Evolutionary conservation across 768 basidiomycete genomes (phyloP).

Genomic region (Trametes cingulata): DNA sequence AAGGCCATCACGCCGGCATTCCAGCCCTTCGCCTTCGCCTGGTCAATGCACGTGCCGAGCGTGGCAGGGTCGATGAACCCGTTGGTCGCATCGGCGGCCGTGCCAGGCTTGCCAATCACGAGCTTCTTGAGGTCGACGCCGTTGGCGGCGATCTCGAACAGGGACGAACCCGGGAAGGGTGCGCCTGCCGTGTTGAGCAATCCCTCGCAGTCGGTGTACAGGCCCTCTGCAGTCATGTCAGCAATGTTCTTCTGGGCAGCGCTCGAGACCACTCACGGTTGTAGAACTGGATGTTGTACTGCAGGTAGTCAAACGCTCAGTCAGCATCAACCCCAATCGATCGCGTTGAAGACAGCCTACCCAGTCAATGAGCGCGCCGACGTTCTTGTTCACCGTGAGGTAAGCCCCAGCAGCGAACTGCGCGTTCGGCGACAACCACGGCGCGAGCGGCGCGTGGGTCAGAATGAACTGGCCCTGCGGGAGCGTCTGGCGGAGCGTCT

Average conservation of each 20-base stretch:
- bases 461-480: conserved; percentile 35
- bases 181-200: conserved; percentile 41
- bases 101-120: conserved; percentile 68
- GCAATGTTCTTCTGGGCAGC: not conserved
- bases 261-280: conserved; percentile 7
- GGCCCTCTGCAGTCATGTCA: conserved; percentile 16
- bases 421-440: conserved; percentile 20
- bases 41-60: conserved; percentile 17
- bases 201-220: conserved; percentile 38
- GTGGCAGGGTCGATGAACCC: conserved; percentile 34
- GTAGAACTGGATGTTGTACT: conserved; percentile 22
- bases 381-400: conserved; percentile 49
- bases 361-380: conserved; percentile 61
- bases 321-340: no score
- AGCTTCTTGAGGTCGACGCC: conserved; percentile 57
- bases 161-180: conserved; percentile 39
- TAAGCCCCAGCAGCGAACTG: conserved; percentile 49
- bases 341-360: conserved; percentile 19
- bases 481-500: conserved; percentile 24
- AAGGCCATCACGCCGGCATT: conserved; percentile 18
- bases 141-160: conserved; percentile 54
- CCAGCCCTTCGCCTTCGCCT: conserved; percentile 17
- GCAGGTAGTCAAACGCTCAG: not conserved
- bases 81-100: conserved; percentile 36
- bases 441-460: conserved; percentile 31